phyloP scores from a whole-genome alignment of 2,329 filamentous ascomycete genomes.

The Aspergillus carbonarius region DNA sequence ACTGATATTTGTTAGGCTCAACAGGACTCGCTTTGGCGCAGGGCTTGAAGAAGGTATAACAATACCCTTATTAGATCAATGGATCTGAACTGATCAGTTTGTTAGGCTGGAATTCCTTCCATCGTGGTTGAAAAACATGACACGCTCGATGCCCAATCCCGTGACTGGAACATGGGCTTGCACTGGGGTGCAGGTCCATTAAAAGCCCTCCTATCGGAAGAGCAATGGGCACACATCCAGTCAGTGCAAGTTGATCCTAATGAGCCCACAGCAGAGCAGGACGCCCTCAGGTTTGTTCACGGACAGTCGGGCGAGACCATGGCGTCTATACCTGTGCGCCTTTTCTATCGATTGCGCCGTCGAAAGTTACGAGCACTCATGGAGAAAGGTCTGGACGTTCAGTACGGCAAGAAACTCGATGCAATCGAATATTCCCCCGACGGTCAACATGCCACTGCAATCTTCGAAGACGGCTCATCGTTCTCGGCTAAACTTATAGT shows the following conservation, averaged over 20 bases:
- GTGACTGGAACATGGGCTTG: conserved; percentile 37
- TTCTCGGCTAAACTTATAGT: conserved; percentile 23
- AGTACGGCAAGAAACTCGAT: conserved; percentile 22
- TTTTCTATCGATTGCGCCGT: conserved; percentile 30
- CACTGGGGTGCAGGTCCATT: conserved; percentile 31
- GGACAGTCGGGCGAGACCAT: conserved; percentile 27
- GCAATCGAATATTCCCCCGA: conserved; percentile 18
- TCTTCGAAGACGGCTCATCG: conserved; percentile 19
- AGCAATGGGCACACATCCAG: conserved; percentile 28
- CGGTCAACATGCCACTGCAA: conserved; percentile 15
- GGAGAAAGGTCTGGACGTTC: conserved; percentile 26
- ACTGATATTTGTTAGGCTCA: conserved; percentile 30
- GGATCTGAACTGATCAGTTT: neutral
- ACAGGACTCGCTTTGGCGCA: conserved; percentile 45
- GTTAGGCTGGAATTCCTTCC: conserved; percentile 24
- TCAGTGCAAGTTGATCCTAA: conserved; percentile 30
- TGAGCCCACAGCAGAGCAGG: conserved; percentile 21
- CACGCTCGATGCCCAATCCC: conserved; percentile 17
- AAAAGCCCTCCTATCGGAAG: conserved; percentile 21
- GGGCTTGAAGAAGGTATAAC: conserved; percentile 39
- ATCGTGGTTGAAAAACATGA: conserved; percentile 28
- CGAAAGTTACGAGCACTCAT: conserved; percentile 30
- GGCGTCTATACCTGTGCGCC: conserved; percentile 26
- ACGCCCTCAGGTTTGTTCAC: conserved; percentile 26
- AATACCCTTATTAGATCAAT: neutral